These are phyloP conservation scores for Cryptococcus wingfieldii DNA, from an alignment of 1,284 basidiomycete species.

Conservation along the genomic window DNA sequence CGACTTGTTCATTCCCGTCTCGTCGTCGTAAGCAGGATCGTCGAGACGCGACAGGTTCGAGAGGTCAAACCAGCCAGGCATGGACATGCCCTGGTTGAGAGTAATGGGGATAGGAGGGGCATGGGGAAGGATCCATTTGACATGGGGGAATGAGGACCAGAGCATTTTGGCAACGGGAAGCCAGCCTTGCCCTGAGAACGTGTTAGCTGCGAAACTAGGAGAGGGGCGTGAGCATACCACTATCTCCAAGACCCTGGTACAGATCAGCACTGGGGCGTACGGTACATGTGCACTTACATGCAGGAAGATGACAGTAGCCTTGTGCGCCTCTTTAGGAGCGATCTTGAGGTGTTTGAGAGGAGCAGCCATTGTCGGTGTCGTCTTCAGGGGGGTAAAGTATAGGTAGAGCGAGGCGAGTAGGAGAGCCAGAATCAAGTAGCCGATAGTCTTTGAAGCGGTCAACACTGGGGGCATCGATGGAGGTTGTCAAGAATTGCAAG, in stretches of 20 bases:
- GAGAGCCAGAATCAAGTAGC: background rate
- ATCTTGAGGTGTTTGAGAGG: conserved; percentile 45
- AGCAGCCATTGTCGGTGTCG: conserved; percentile 7
- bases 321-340: conserved; percentile 55
- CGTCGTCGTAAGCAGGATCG: conserved; percentile 62
- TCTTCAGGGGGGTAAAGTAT: background rate
- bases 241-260: conserved; percentile 43
- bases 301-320: conserved; percentile 80
- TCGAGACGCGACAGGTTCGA: conserved; percentile 59
- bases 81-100: conserved; percentile 40
- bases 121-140: conserved; percentile 79
- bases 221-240: conserved; percentile 18
- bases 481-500: no score
- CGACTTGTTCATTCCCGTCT: conserved; percentile 62
- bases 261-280: background rate
- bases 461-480: no score
- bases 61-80: conserved; percentile 67
- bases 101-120: conserved; percentile 57
- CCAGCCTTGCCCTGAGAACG: conserved; percentile 61
- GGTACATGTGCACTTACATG: conserved; percentile 59
- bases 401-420: background rate
- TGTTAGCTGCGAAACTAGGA: background rate
- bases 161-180: conserved; percentile 68
- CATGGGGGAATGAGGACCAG: conserved; percentile 58
- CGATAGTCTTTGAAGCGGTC: background rate